Percentiles rank a stretch among this genome's conserved stretches.
Conservation (phyloP, 1,284 basidiomycete species). For the Meripilus lineatus region DNA sequence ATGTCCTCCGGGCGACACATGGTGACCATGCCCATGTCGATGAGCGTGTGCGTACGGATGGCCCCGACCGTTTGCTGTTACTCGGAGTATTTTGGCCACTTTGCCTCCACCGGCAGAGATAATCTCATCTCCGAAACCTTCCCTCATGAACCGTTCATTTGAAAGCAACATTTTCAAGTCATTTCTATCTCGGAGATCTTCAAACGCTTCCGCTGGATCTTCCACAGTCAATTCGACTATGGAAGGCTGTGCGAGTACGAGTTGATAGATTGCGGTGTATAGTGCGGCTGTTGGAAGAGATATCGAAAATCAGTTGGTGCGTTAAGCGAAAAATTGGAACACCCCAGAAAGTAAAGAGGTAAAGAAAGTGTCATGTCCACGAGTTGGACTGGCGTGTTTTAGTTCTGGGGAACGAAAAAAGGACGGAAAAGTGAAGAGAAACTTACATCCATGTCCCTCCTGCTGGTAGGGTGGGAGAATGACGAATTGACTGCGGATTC, state of each 20-base stretch:
- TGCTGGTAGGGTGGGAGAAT: constrained; percentile 90
- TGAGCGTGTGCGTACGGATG: neutral
- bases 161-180: constrained; percentile 82
- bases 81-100: constrained; percentile 46
- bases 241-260: constrained; percentile 59
- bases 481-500: constrained; percentile 3
- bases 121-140: constrained; percentile 49
- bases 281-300: constrained; percentile 61
- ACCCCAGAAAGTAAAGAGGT: too few relatives aligned
- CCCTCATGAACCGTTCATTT: constrained; percentile 59
- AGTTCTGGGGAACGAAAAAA: too few relatives aligned
- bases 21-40: neutral
- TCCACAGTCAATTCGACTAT: constrained; percentile 94
- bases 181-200: constrained; percentile 89
- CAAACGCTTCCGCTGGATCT: constrained; percentile 95
- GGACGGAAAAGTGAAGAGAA: neutral
- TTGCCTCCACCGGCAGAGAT: constrained; percentile 25
- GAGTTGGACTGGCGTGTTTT: too few relatives aligned
- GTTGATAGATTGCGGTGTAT: constrained; percentile 83
- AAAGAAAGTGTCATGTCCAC: neutral
- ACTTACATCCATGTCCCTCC: constrained; percentile 85
- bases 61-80: constrained; percentile 19
- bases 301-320: neutral
- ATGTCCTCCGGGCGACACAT: neutral
- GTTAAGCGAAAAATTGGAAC: too few relatives aligned